Percentiles rank a stretch among this genome's conserved stretches.
Conservation (phyloP, 2,329 filamentous ascomycete genomes). For the Septoria petroselini region DNA sequence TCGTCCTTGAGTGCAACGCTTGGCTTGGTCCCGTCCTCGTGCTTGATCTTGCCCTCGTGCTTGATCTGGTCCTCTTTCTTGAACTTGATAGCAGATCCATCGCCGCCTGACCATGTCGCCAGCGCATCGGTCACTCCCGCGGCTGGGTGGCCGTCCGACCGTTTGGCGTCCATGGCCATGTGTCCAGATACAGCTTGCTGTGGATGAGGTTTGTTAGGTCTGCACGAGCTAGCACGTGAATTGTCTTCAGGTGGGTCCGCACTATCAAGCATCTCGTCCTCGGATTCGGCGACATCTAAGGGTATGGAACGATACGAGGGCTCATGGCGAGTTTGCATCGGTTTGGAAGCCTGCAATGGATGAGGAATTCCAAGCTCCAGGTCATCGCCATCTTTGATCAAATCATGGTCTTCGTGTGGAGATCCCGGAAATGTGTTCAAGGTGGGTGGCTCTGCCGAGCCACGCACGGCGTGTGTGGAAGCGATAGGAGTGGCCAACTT, state of each 20-base stretch:
- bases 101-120: background rate
- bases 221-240: too few relatives aligned
- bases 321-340: too few relatives aligned
- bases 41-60: background rate
- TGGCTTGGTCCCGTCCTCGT: background rate
- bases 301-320: too few relatives aligned
- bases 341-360: background rate
- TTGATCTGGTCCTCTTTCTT: background rate
- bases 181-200: too few relatives aligned
- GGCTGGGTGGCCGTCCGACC: background rate
- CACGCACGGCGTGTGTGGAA: background rate
- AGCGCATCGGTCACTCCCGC: too few relatives aligned
- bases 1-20: background rate
- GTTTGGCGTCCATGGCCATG: background rate
- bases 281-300: too few relatives aligned
- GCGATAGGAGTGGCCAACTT: background rate
- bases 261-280: too few relatives aligned
- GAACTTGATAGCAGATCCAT: background rate
- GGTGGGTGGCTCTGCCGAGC: background rate
- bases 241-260: too few relatives aligned
- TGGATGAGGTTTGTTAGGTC: too few relatives aligned
- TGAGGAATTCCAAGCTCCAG: conserved; percentile 1
- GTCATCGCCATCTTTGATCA: background rate
- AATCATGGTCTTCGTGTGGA: background rate
- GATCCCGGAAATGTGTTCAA: background rate